Evolutionary conservation across 2,329 filamentous ascomycete genomes (phyloP).

Genomic region (Niveomyces coronatus): DNA sequence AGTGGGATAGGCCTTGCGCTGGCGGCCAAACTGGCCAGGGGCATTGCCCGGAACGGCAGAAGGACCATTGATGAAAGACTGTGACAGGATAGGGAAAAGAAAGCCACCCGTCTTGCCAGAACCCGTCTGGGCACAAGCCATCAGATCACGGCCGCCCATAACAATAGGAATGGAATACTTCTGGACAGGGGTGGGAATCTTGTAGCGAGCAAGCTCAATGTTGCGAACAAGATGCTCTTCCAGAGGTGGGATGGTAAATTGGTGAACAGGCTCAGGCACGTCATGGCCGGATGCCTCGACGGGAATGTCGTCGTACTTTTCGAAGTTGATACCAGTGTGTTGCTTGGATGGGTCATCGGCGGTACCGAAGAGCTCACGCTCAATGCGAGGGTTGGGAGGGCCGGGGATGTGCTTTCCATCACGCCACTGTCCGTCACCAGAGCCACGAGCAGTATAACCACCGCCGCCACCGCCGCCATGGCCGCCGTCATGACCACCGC

Average conservation of each 20-base stretch:
- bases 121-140: conserved; percentile 99
- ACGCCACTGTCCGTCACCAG: conserved; percentile 91
- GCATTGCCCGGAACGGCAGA: conserved; percentile 54
- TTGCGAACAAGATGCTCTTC: conserved; percentile 89
- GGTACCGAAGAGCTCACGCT: conserved; percentile 91
- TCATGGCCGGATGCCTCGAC: conserved; percentile 93
- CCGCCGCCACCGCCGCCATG: conserved; percentile 36
- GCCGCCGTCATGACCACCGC: conserved; percentile 25
- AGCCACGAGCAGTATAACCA: conserved; percentile 57
- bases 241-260: conserved; percentile 89
- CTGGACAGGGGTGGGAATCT: conserved; percentile 91
- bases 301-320: conserved; percentile 99
- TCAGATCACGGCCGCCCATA: conserved; percentile 93
- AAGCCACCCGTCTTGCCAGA: conserved; percentile 99
- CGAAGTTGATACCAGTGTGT: conserved; percentile 98
- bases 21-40: conserved; percentile 70
- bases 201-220: conserved; percentile 91
- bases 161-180: conserved; percentile 99
- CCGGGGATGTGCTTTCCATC: conserved; percentile 95
- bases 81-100: conserved; percentile 97
- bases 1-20: conserved; percentile 96
- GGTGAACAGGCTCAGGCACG: conserved; percentile 81
- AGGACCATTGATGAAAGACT: conserved; percentile 86
- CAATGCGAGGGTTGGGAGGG: conserved; percentile 74
- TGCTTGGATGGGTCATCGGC: conserved; percentile 90